Evolutionary conservation across 106 monocot genomes (phyloP).

Genomic region (Apostasia shenzhenica): DNA sequence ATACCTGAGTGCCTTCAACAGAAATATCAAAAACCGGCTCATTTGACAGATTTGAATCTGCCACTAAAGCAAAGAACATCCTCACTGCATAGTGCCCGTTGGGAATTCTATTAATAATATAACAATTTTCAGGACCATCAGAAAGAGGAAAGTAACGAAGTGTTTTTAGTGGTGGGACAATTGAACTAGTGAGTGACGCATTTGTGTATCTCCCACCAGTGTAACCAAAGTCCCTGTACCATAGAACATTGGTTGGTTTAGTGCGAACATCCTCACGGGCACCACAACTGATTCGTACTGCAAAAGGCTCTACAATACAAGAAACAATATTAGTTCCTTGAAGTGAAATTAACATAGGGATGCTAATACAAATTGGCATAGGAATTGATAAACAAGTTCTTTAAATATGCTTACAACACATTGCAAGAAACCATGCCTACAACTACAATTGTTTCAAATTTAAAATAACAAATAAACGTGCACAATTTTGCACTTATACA

Average conservation of each 20-base stretch:
- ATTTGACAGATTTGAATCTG: conserved; percentile 39
- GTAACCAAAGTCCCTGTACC: conserved; percentile 88
- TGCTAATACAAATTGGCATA: not conserved
- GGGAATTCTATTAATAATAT: conserved; percentile 61
- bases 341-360: not conserved
- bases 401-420: not conserved
- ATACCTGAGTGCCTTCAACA: conserved; percentile 77
- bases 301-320: conserved; percentile 64
- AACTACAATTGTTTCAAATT: no score
- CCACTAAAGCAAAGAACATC: conserved; percentile 66
- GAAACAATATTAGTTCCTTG: not conserved
- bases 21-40: conserved; percentile 94
- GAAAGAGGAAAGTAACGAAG: conserved; percentile 93
- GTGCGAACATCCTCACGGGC: conserved; percentile 54
- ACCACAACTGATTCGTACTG: conserved; percentile 86
- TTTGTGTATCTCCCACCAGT: conserved; percentile 75
- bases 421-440: no score
- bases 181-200: conserved; percentile 45
- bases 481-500: not conserved
- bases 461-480: not conserved
- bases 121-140: conserved; percentile 95
- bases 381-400: not conserved
- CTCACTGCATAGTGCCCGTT: conserved; percentile 65
- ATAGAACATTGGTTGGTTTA: conserved; percentile 51
- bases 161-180: conserved; percentile 70